Conservation (phyloP, 1,139 yeast genomes). For the Pichia sp. region DNA sequence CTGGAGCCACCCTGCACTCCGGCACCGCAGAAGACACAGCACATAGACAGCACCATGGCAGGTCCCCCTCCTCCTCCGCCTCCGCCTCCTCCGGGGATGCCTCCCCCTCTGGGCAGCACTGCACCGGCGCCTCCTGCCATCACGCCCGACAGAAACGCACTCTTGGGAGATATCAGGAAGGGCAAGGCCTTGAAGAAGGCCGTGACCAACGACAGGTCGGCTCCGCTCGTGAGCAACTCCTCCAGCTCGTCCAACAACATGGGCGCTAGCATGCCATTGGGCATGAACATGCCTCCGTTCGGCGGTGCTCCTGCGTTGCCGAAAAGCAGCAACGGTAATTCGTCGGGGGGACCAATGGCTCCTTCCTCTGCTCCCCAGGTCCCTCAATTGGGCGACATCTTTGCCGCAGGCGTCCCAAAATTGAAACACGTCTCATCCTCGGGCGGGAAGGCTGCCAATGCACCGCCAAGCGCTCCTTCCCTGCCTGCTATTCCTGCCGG, state of each 20-base stretch:
- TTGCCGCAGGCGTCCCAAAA: conserved; percentile 86
- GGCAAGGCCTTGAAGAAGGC: conserved; percentile 76
- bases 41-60: background rate
- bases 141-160: conserved; percentile 64
- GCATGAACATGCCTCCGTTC: conserved; percentile 10
- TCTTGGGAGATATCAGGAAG: conserved; percentile 80
- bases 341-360: background rate
- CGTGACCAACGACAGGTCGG: conserved; percentile 64
- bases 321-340: background rate
- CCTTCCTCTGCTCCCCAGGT: conserved; percentile 12
- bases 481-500: conserved; percentile 19
- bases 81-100: conserved; percentile 37
- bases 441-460: background rate
- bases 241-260: conserved; percentile 16
- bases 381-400: conserved; percentile 71
- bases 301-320: conserved; percentile 22
- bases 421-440: conserved; percentile 54
- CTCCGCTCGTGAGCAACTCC: conserved; percentile 43
- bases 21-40: background rate
- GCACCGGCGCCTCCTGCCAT: conserved; percentile 34
- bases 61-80: conserved; percentile 27
- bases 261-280: conserved; percentile 15
- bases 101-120: conserved; percentile 36
- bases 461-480: conserved; percentile 32
- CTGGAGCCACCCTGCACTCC: background rate